Percentiles rank a stretch among this genome's conserved stretches.
phyloP scores from a whole-genome alignment of 345 rosid species.

The Acer saccharum region DNA sequence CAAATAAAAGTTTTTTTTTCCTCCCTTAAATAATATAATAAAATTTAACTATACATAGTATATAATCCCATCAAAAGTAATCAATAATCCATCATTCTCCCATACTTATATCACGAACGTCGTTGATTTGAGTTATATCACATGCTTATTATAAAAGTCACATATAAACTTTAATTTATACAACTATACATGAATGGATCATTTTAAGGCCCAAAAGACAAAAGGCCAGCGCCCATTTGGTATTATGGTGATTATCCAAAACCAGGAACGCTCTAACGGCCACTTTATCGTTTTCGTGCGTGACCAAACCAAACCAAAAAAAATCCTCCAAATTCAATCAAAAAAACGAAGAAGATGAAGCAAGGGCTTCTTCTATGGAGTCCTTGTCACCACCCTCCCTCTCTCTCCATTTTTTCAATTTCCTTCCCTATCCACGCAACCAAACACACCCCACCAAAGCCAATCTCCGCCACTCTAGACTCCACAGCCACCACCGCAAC shows the following conservation, averaged over 20 bases:
- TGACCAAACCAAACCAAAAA: background rate
- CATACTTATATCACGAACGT: too few species aligned
- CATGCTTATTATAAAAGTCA: too few species aligned
- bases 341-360: slow-evolving; percentile 40
- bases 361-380: slow-evolving; percentile 74
- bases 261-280: background rate
- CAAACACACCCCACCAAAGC: slow-evolving; percentile 14
- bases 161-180: too few species aligned
- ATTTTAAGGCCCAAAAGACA: background rate
- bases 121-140: too few species aligned
- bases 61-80: too few species aligned
- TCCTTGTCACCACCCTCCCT: slow-evolving; percentile 37
- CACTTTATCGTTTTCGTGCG: background rate
- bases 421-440: slow-evolving; percentile 21
- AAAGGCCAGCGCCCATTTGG: background rate
- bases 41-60: too few species aligned
- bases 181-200: background rate
- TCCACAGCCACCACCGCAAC: slow-evolving; percentile 23
- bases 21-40: too few species aligned
- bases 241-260: background rate
- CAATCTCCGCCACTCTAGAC: slow-evolving; percentile 47
- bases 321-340: background rate
- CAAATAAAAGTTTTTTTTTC: too few species aligned
- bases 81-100: too few species aligned
- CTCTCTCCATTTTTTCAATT: slow-evolving; percentile 29